A percentile compares a stretch with the other conserved stretches of the same genome.
Evolutionary conservation across 2,329 filamentous ascomycete species (phyloP).

Genomic region (Aspergillus eucalypticola): DNA sequence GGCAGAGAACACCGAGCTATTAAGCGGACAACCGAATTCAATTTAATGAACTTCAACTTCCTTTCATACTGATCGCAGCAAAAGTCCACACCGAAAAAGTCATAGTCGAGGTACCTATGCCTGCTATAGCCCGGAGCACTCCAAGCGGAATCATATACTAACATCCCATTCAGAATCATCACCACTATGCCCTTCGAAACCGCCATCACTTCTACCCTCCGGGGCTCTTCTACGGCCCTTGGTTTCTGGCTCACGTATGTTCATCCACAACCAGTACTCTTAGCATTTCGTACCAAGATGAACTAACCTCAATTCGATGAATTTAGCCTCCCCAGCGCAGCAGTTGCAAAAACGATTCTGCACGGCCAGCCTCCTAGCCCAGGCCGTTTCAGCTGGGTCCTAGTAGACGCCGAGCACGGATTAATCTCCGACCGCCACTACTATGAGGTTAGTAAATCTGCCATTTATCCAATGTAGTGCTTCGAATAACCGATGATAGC

Average conservation of each 20-base stretch:
- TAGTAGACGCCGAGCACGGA: constrained; percentile 44
- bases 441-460: constrained; percentile 30
- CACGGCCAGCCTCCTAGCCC: constrained; percentile 24
- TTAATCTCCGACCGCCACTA: constrained; percentile 41
- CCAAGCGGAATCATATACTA: no score
- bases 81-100: no score
- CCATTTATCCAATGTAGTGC: no score
- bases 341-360: constrained; percentile 37
- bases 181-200: constrained; percentile 18
- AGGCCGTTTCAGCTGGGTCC: constrained; percentile 38
- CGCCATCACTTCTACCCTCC: constrained; percentile 19
- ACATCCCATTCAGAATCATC: no score
- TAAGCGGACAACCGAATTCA: no score
- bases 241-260: constrained; percentile 42
- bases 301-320: not conserved
- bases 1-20: no score
- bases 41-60: no score
- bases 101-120: no score
- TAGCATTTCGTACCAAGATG: not conserved
- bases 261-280: not conserved
- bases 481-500: constrained; percentile 11
- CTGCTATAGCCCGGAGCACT: no score
- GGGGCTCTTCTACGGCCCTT: constrained; percentile 22
- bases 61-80: no score
- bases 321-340: constrained; percentile 31